Evolutionary conservation across 257 asterid species (phyloP).

Genomic region (Solanum acaule): DNA sequence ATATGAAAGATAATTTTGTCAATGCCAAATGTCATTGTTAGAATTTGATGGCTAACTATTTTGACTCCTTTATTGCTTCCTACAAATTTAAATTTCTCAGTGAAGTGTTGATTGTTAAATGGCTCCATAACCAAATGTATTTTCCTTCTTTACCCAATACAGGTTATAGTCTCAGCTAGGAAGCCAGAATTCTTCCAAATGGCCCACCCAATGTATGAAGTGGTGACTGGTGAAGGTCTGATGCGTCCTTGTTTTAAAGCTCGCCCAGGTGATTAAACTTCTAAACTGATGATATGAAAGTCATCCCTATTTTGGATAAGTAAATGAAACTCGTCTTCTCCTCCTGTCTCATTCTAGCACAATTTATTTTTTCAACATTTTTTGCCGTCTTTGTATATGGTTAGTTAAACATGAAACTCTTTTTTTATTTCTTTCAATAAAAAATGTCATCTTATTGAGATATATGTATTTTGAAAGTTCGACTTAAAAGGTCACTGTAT

Average conservation of each 20-base stretch:
- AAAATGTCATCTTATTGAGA: neutral
- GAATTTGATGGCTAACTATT: neutral
- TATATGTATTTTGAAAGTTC: neutral
- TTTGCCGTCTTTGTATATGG: neutral
- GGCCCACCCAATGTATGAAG: slow-evolving; percentile 90
- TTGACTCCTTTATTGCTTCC: neutral
- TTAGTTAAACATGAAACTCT: neutral
- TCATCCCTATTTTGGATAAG: neutral
- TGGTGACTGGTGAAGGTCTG: slow-evolving; percentile 85
- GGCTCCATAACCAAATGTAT: neutral
- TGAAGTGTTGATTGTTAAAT: neutral
- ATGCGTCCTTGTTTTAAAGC: slow-evolving; percentile 92
- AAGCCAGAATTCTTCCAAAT: slow-evolving; percentile 88
- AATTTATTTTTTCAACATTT: neutral
- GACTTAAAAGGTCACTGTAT: neutral
- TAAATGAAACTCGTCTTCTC: neutral
- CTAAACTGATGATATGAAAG: neutral
- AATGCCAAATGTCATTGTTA: neutral
- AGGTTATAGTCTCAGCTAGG: slow-evolving; percentile 89
- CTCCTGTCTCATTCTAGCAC: neutral
- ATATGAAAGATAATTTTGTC: neutral
- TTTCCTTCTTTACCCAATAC: neutral
- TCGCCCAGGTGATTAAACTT: slow-evolving; percentile 40
- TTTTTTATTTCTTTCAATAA: neutral
- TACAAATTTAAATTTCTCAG: neutral